Evolutionary conservation across 2,329 filamentous ascomycete genomes (phyloP), one percentile per base, ranked within the genome.

Genomic region (Talaromyces sp.): DNA sequence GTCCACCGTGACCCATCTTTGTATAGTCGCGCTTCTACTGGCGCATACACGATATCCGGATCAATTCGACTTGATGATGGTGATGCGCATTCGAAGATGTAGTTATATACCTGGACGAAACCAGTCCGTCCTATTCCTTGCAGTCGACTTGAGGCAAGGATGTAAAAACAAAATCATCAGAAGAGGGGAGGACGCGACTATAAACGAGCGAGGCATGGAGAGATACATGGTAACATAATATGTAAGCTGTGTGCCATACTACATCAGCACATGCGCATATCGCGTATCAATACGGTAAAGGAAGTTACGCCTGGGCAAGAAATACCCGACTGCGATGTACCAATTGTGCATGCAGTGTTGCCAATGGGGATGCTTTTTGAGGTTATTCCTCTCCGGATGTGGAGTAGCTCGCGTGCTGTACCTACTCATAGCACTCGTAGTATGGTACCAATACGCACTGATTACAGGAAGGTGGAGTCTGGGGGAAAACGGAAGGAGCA

Each of bases 1-100:
- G 79, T 60, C 70, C 70, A 33, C 41, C 35, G 66, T 77, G 79
- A 59, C 69, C 70, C 73, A 76, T 75, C 47, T 60, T 63, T 41
- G 19, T 63, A n/a, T 60, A 39, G 7, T 39, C n/a, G 31, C 63
- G 41, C 31, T 33, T 49, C 49, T 52, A 33, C 27, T 59, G 49
- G 33, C 63, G 43, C 27, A 58, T 45, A 63, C 22, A 47, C 61
- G 37, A 58, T 56, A 45, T 56, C 25, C 50, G 39, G 50, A 63
- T 63, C 39, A 25, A 57, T 52, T 57, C 52, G 39, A 35, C n/a
- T 27, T 39, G 35, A 56, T 39, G 35, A 54, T 15, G 35, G 17
- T 15, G 33, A 37, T 22, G 52, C n/a, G 33, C 33, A 56, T 56
- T 17, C 33, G n/a, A 39, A 22, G 10, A 3, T 39, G 11, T 39